phyloP scores from a whole-genome alignment of 495 filamentous ascomycete genomes.

The Lentithecium fluviatile region DNA sequence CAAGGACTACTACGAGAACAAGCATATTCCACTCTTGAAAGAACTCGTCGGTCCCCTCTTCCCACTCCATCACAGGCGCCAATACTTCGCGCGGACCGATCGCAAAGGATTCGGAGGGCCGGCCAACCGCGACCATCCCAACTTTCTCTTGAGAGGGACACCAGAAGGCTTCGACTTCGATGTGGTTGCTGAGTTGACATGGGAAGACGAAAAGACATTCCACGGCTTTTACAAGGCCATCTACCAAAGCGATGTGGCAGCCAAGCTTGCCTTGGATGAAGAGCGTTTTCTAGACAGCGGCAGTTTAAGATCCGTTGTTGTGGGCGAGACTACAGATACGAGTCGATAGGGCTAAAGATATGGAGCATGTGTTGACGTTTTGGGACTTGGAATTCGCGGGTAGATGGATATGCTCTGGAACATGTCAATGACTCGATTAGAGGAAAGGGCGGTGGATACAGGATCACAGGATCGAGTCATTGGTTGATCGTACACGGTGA shows the following conservation, averaged over 20 bases:
- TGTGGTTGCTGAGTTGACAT: constrained; percentile 8
- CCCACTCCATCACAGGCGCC: neutral
- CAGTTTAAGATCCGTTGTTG: constrained; percentile 5
- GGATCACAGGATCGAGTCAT: too few relatives aligned
- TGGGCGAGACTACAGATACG: constrained; percentile 4
- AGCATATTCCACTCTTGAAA: constrained; percentile 12
- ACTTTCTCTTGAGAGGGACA: constrained; percentile 4
- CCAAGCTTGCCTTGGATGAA: constrained; percentile 12
- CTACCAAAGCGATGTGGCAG: neutral
- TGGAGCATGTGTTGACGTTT: too few relatives aligned
- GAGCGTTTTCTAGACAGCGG: constrained; percentile 6
- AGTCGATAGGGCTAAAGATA: too few relatives aligned
- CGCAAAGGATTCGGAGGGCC: constrained; percentile 12
- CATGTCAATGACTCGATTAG: too few relatives aligned
- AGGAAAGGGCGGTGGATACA: too few relatives aligned
- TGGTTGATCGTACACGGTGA: too few relatives aligned
- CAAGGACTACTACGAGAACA: constrained; percentile 19
- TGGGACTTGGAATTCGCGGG: too few relatives aligned
- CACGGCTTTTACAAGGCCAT: constrained; percentile 11
- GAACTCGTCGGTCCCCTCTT: constrained; percentile 10
- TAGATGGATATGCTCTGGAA: too few relatives aligned
- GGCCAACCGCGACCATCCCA: constrained; percentile 6
- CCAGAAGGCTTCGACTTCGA: constrained; percentile 12
- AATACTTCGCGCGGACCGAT: constrained; percentile 4
- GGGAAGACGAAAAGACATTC: constrained; percentile 11